Conservation (phyloP, 768 basidiomycete genomes). For the Clathrus columnatus region DNA sequence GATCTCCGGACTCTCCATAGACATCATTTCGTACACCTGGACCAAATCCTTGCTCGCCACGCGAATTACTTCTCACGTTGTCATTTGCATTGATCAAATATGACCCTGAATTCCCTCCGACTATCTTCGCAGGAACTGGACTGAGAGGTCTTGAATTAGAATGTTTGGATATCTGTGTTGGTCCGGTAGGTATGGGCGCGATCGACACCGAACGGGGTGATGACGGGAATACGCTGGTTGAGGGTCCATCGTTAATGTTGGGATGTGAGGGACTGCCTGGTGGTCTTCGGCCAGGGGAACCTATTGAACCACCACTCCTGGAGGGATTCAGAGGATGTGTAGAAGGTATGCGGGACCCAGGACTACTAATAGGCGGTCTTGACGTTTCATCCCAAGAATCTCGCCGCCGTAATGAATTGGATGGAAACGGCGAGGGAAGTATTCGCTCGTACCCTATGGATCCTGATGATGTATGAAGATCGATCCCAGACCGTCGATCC, state of each 20-base stretch:
- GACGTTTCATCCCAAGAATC: conserved; percentile 7
- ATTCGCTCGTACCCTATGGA: conserved; percentile 8
- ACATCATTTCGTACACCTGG: not conserved
- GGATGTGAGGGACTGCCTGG: not conserved
- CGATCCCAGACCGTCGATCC: not conserved
- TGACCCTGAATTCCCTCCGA: not conserved
- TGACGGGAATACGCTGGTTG: not conserved
- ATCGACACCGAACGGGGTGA: conserved; percentile 9
- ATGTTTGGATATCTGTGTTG: conserved; percentile 1
- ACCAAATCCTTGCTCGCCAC: not conserved
- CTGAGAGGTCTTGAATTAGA: conserved; percentile 7
- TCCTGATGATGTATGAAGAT: not conserved
- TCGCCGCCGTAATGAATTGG: conserved; percentile 1
- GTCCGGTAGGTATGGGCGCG: conserved; percentile 3
- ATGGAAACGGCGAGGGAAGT: not conserved
- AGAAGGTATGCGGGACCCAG: not conserved
- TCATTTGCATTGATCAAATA: not conserved
- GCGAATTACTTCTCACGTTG: not conserved
- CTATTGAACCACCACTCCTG: not conserved
- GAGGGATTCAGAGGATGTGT: not conserved
- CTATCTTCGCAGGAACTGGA: conserved; percentile 5
- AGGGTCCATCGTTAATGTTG: not conserved
- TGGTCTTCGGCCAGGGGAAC: not conserved
- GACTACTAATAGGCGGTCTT: not conserved
- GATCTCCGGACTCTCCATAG: not conserved